Conservation (phyloP, 2,329 filamentous ascomycete genomes). For the Cladosporium sp. region DNA sequence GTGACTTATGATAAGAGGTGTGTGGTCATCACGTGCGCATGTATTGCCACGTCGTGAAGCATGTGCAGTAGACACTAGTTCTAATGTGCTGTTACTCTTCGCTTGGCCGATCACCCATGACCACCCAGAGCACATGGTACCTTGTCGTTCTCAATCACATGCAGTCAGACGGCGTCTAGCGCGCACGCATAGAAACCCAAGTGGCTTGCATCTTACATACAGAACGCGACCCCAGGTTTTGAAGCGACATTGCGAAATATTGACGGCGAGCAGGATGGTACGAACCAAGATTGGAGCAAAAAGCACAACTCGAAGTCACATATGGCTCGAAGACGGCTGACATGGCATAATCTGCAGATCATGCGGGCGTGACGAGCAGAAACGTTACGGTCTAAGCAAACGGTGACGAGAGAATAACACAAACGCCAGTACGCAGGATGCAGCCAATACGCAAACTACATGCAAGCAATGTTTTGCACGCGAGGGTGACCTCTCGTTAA, state of each 20-base stretch:
- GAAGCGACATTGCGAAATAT: background rate
- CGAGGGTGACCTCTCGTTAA: background rate
- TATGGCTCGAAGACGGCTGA: background rate
- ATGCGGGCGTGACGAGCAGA: background rate
- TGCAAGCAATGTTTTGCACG: background rate
- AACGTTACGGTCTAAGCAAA: background rate
- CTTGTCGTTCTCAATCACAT: background rate
- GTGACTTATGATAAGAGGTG: background rate
- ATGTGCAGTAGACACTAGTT: background rate
- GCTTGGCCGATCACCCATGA: background rate
- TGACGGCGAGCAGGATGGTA: background rate
- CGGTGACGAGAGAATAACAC: background rate
- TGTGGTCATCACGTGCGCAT: background rate
- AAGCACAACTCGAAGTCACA: background rate
- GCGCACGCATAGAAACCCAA: background rate
- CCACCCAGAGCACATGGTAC: background rate
- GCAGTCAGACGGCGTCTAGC: background rate
- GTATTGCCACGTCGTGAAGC: background rate
- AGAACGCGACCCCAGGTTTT: background rate
- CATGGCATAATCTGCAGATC: background rate
- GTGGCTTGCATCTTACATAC: background rate
- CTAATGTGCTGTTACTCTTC: background rate
- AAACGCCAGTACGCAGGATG: background rate
- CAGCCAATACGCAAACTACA: background rate
- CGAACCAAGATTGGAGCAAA: background rate